Percentiles rank a stretch among this genome's conserved stretches.
These are phyloP conservation scores for Ehretia macrophylla DNA, from an alignment of 257 asterid species.

Conservation along the genomic window DNA sequence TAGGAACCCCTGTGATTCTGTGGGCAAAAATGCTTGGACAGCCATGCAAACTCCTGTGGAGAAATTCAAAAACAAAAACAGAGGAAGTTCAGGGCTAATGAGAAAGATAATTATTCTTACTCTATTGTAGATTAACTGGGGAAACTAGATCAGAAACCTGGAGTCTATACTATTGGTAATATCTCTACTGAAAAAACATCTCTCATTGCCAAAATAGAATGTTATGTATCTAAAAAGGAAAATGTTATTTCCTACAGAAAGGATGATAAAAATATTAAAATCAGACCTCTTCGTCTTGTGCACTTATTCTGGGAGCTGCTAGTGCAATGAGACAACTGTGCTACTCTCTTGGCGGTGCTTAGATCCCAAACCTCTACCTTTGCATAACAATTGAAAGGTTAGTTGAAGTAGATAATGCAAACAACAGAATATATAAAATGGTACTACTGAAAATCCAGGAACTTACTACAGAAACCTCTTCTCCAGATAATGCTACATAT, in stretches of 20 bases:
- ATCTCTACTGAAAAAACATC: no score
- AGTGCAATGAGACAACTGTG: constrained; percentile 41
- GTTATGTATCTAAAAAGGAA: not conserved
- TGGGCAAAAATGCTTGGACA: constrained; percentile 55
- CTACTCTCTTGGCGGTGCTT: constrained; percentile 42
- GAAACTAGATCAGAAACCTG: no score
- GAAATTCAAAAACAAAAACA: not conserved
- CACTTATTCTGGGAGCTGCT: constrained; percentile 24
- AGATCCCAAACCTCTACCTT: constrained; percentile 87
- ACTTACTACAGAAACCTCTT: constrained; percentile 58
- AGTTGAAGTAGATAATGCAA: not conserved
- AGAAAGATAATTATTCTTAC: not conserved
- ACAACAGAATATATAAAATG: constrained; percentile 7
- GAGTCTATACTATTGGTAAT: no score
- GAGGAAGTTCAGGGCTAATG: not conserved
- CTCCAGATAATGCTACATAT: constrained; percentile 67
- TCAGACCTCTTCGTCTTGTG: constrained; percentile 50
- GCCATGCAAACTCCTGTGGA: constrained; percentile 83
- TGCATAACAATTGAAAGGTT: constrained; percentile 10
- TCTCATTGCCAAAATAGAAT: not conserved
- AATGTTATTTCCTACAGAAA: no score
- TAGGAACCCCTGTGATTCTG: constrained; percentile 46
- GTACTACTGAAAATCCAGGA: constrained; percentile 1
- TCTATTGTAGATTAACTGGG: no score
- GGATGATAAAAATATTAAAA: not conserved